A percentile compares a stretch with the other conserved stretches of the same genome.
Conservation (phyloP, 768 basidiomycete genomes). For the Psilocybe tampanensis region DNA sequence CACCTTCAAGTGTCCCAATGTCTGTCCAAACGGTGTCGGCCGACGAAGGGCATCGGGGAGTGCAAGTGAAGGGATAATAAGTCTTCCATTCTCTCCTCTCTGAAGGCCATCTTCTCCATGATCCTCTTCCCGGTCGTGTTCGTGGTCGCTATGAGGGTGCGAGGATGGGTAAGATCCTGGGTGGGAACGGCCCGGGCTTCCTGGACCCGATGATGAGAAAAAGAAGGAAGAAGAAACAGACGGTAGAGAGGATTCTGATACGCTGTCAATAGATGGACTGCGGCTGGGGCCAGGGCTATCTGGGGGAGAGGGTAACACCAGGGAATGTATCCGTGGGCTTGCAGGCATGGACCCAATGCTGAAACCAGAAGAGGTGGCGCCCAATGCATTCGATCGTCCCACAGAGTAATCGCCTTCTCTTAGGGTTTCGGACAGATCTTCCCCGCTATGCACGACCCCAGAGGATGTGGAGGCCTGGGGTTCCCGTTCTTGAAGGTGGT, state of each 20-base stretch:
- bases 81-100: slow-evolving; percentile 38
- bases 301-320: slow-evolving; percentile 55
- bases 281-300: slow-evolving; percentile 48
- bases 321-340: slow-evolving; percentile 15
- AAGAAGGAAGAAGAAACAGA: slow-evolving; percentile 78
- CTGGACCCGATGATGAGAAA: slow-evolving; percentile 68
- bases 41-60: slow-evolving; percentile 62
- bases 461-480: slow-evolving; percentile 38
- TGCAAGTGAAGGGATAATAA: slow-evolving; percentile 71
- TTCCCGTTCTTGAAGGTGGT: slow-evolving; percentile 7
- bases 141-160: slow-evolving; percentile 34
- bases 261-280: slow-evolving; percentile 24
- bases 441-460: slow-evolving; percentile 11
- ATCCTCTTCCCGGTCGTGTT: slow-evolving; percentile 19
- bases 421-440: not conserved
- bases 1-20: slow-evolving; percentile 61
- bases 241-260: slow-evolving; percentile 60
- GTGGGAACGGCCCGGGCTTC: slow-evolving; percentile 60
- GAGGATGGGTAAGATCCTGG: slow-evolving; percentile 38
- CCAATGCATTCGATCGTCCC: slow-evolving; percentile 31
- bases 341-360: not conserved
- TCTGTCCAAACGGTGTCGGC: slow-evolving; percentile 71
- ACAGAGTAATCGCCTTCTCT: not conserved
- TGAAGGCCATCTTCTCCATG: slow-evolving; percentile 4
- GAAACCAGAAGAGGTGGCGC: not conserved